phyloP scores from a whole-genome alignment of 441 rosid genomes.

The Jatropha multifida region DNA sequence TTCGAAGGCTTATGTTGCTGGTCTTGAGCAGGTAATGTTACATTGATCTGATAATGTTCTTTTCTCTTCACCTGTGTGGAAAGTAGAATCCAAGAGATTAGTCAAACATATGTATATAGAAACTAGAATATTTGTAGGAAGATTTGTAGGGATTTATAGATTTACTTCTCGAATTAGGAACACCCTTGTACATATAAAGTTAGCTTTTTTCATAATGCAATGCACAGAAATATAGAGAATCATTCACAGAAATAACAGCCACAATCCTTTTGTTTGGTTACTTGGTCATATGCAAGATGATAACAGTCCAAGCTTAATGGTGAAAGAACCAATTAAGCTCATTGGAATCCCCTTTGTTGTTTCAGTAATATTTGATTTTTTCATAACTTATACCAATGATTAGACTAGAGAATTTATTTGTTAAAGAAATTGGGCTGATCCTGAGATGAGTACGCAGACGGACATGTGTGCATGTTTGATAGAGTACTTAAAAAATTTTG shows the following conservation, averaged over 20 bases:
- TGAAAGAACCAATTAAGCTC: background rate
- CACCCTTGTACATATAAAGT: too few species aligned
- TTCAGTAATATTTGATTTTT: background rate
- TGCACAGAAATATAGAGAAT: too few species aligned
- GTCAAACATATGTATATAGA: too few species aligned
- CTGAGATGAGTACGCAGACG: background rate
- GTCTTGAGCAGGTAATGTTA: conserved; percentile 77
- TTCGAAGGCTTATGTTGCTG: conserved; percentile 71
- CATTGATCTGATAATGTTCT: conserved; percentile 4
- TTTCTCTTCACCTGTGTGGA: background rate
- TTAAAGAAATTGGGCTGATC: background rate
- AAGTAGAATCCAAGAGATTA: too few species aligned
- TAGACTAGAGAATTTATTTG: background rate
- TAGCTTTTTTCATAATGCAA: too few species aligned
- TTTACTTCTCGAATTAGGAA: too few species aligned
- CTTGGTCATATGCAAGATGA: background rate
- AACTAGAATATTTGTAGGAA: too few species aligned
- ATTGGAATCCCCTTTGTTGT: background rate
- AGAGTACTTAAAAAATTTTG: background rate
- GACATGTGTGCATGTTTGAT: background rate
- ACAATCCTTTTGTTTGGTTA: background rate
- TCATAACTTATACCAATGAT: background rate
- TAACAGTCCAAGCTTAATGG: background rate
- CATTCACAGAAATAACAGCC: too few species aligned
- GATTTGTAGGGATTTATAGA: too few species aligned